phyloP scores from a whole-genome alignment of 441 rosid species.

The Euphorbia celastroides region DNA sequence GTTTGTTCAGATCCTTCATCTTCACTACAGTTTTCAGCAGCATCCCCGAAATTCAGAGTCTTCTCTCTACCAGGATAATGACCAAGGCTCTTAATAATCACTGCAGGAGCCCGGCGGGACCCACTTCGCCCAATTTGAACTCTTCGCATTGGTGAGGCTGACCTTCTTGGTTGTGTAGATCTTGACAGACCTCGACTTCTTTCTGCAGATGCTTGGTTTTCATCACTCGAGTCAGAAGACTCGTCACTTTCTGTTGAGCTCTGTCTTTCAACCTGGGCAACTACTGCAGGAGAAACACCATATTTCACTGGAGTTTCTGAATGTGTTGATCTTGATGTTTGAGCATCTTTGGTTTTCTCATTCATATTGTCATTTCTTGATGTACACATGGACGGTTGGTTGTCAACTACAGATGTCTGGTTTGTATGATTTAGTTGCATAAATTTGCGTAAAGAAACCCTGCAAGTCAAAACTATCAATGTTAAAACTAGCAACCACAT shows the following conservation, averaged over 20 bases:
- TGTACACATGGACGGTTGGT: conserved; percentile 12
- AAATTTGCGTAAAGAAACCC: conserved; percentile 30
- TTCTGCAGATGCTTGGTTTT: conserved; percentile 35
- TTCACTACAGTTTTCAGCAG: conserved; percentile 29
- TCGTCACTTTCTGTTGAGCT: conserved; percentile 47
- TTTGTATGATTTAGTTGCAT: conserved; percentile 27
- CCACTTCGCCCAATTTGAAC: conserved; percentile 60
- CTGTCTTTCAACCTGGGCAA: conserved; percentile 54
- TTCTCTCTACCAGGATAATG: conserved; percentile 45
- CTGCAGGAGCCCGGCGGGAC: conserved; percentile 48
- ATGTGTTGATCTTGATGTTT: conserved; percentile 28
- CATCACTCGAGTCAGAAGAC: conserved; percentile 38
- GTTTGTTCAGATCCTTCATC: conserved; percentile 41
- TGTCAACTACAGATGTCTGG: conserved; percentile 21
- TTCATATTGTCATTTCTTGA: conserved; percentile 19
- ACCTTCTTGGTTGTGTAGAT: conserved; percentile 57
- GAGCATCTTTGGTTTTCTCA: conserved; percentile 24
- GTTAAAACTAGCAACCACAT: conserved; percentile 1
- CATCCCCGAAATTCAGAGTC: conserved; percentile 29
- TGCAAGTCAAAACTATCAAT: conserved; percentile 24
- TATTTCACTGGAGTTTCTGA: conserved; percentile 41
- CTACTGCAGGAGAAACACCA: conserved; percentile 58
- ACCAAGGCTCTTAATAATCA: conserved; percentile 57
- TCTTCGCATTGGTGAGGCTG: conserved; percentile 77
- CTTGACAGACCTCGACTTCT: conserved; percentile 52